Base-by-base conservation (phyloP, 2,329 filamentous ascomycete species). In the Teratosphaeria nubilosa region DNA sequence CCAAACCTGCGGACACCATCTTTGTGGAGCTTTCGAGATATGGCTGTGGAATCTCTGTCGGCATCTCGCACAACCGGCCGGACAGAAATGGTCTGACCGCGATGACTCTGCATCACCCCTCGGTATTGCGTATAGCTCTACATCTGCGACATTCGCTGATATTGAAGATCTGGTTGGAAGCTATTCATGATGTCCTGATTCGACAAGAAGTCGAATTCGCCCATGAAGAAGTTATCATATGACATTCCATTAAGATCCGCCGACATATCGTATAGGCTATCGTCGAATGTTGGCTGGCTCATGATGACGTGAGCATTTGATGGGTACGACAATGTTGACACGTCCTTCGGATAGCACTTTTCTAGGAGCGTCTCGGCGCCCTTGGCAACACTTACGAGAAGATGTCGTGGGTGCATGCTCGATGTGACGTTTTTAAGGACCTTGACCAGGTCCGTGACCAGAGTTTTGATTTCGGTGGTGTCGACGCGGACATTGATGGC, bases 191-290 rank as follows among this genome's bases (percentile, higher is more conserved):
- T 58, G 34, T 65, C 63, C 16, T 65, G 65, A 54, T 61, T 66
- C 13, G 65, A 66, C 45, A 69, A 50, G 45, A 69, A 69, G 55
- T 68, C 67, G 48, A 68, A 65, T n/a, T 69, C 67, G 24, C 64
- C 66, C 64, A 69, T 68, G 56, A 63, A 66, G 59, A 68, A 68
- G 51, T 68, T 67, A 54, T 68, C 66, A 27, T 64, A 62, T 3
- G 61, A 56, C 14, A 58, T 54, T 13, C 63, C 65, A 56, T 65
- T 60, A 63, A 66, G 65, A 31, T 63, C 57, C 1, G 48, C 59
- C 31, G 65, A 61, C 60, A 68, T 64, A 37, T 68, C 64, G 54
- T 67, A 67, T 5, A 68, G 58, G 45, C 60, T 64, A 37, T 68
- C 61, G 37, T 69, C 66, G 54, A 68, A 68, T 7, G 62, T 69